Evolutionary conservation across 2,329 filamentous ascomycete species (phyloP).

Genomic region (Nannizziopsis arthrosporioides): DNA sequence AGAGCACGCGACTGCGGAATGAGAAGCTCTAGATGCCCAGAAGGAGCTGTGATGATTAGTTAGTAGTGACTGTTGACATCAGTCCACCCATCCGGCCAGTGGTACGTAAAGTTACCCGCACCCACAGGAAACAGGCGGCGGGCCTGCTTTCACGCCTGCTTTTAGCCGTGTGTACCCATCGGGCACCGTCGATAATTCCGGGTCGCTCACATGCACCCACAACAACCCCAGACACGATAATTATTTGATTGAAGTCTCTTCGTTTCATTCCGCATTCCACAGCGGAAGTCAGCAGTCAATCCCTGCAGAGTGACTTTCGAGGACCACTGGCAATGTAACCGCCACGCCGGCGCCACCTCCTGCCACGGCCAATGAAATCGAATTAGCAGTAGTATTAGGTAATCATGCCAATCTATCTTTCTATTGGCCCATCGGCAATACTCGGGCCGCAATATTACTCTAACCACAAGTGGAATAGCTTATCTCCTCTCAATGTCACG

Average conservation of each 20-base stretch:
- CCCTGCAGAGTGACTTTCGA: neutral
- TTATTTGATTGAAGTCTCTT: neutral
- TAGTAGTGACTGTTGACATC: slow-evolving; percentile 4
- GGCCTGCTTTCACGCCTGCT: neutral
- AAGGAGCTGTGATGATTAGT: neutral
- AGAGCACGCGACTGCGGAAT: slow-evolving; percentile 4
- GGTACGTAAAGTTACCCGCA: slow-evolving; percentile 4
- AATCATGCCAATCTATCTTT: neutral
- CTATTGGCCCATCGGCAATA: slow-evolving; percentile 12
- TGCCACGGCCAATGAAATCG: slow-evolving; percentile 1
- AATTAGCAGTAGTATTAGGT: neutral
- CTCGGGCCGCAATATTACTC: slow-evolving; percentile 1
- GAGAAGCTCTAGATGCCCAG: neutral
- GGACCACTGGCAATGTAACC: slow-evolving; percentile 3
- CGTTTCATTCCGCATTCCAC: too few species aligned
- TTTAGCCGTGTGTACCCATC: slow-evolving; percentile 8
- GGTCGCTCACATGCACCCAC: neutral
- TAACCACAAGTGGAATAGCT: slow-evolving; percentile 5
- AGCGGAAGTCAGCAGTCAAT: neutral
- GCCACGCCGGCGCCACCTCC: neutral
- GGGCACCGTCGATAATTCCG: neutral
- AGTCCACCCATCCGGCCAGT: slow-evolving; percentile 1
- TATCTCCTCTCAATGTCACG: neutral
- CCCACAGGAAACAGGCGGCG: neutral
- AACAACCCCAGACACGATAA: slow-evolving; percentile 4